Percentiles rank a stretch among this genome's conserved stretches.
phyloP scores from a whole-genome alignment of 495 filamentous ascomycete species.

The Xylaria telfairii region DNA sequence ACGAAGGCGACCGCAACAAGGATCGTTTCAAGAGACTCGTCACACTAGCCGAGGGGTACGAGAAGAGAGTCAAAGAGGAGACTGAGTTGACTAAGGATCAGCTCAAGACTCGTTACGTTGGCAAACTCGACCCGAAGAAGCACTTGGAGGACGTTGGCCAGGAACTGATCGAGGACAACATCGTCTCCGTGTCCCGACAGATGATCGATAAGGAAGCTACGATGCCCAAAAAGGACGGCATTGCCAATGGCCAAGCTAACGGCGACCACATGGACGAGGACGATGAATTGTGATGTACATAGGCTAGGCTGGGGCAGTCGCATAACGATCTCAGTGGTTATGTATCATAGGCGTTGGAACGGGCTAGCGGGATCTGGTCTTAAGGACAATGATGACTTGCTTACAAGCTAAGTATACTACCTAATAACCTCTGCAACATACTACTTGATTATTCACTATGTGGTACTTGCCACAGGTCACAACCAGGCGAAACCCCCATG shows the following conservation, averaged over 20 bases:
- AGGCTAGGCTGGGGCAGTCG: constrained; percentile 28
- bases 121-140: constrained; percentile 99
- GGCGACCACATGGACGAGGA: constrained; percentile 63
- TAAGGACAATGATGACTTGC: constrained; percentile 28
- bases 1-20: constrained; percentile 81
- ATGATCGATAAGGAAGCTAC: constrained; percentile 99
- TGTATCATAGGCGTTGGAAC: constrained; percentile 46
- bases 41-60: constrained; percentile 89
- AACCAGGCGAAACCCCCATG: background rate
- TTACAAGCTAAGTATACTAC: constrained; percentile 23
- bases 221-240: constrained; percentile 59
- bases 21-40: constrained; percentile 88
- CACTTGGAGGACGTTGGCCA: constrained; percentile 96
- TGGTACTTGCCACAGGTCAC: background rate
- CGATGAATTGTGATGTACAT: constrained; percentile 47
- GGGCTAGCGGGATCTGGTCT: constrained; percentile 36
- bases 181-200: constrained; percentile 91
- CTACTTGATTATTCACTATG: background rate
- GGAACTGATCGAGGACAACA: constrained; percentile 97
- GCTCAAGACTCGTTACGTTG: constrained; percentile 97
- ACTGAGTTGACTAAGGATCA: constrained; percentile 96
- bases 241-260: constrained; percentile 59
- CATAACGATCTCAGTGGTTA: constrained; percentile 28
- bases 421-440: background rate
- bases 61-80: constrained; percentile 98